Evolutionary conservation across 2,329 filamentous ascomycete genomes (phyloP).

Genomic region (Diaporthe aspalathi): DNA sequence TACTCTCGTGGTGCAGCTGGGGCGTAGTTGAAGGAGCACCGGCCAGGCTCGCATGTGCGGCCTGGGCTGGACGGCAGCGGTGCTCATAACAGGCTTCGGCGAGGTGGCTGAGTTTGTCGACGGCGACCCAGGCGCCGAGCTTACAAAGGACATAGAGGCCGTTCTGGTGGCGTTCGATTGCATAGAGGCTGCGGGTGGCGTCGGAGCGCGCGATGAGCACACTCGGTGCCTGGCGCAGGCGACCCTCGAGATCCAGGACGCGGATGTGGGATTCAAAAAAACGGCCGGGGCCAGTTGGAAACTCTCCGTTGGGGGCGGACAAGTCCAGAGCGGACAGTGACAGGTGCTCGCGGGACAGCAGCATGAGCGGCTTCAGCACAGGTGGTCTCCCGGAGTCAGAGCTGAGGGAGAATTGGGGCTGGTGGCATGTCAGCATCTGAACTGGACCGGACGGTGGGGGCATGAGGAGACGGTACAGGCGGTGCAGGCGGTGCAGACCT

Average conservation of each 20-base stretch:
- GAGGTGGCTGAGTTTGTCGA: constrained; percentile 62
- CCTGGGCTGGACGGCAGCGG: constrained; percentile 44
- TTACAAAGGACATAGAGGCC: constrained; percentile 76
- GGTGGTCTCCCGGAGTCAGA: constrained; percentile 58
- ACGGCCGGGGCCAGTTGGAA: constrained; percentile 59
- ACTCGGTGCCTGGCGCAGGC: constrained; percentile 67
- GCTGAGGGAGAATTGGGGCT: constrained; percentile 37
- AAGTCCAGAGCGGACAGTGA: constrained; percentile 72
- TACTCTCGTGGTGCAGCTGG: constrained; percentile 60
- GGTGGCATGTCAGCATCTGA: constrained; percentile 39
- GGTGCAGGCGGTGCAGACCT: constrained; percentile 50
- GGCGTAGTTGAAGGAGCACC: constrained; percentile 54
- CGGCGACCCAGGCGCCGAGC: constrained; percentile 73
- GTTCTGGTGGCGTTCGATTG: constrained; percentile 72
- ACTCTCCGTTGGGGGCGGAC: constrained; percentile 59
- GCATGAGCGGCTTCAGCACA: constrained; percentile 69
- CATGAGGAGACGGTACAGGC: not conserved
- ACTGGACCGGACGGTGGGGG: too few species aligned
- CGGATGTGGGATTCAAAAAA: constrained; percentile 72
- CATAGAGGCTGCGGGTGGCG: constrained; percentile 65
- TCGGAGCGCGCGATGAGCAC: constrained; percentile 73
- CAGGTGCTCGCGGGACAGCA: constrained; percentile 70
- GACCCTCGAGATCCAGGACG: constrained; percentile 72
- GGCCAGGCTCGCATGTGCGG: constrained; percentile 28
- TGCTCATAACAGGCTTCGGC: constrained; percentile 60